Evolutionary conservation across 2,329 filamentous ascomycete genomes (phyloP).

Genomic region (Chaetomium olivaceum): DNA sequence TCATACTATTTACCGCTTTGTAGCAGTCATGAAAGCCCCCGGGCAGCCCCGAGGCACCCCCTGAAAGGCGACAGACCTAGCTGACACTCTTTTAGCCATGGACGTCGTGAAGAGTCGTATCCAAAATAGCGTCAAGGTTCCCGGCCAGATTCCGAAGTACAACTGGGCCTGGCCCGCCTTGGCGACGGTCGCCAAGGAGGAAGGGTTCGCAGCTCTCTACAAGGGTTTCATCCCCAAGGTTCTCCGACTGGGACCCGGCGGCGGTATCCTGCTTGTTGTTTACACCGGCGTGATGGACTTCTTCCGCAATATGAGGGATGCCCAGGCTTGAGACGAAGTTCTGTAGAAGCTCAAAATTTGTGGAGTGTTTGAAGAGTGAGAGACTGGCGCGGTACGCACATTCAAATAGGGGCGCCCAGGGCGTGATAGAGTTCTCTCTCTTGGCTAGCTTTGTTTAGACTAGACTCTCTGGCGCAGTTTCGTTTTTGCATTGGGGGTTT

Average conservation of each 20-base stretch:
- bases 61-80: neutral
- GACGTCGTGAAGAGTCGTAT: slow-evolving; percentile 98
- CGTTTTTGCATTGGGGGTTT: neutral
- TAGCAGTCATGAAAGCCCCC: neutral
- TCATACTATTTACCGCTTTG: neutral
- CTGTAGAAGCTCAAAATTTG: neutral
- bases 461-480: neutral
- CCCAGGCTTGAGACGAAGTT: slow-evolving; percentile 9
- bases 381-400: slow-evolving; percentile 1
- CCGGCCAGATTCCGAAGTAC: slow-evolving; percentile 87
- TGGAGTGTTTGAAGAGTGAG: neutral
- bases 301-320: slow-evolving; percentile 66
- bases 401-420: neutral
- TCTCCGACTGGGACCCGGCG: slow-evolving; percentile 68
- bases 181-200: slow-evolving; percentile 84
- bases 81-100: slow-evolving; percentile 47
- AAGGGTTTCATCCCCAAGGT: slow-evolving; percentile 99
- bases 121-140: slow-evolving; percentile 84
- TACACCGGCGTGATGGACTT: slow-evolving; percentile 92
- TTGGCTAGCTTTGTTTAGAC: slow-evolving; percentile 8
- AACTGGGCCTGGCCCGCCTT: slow-evolving; percentile 96
- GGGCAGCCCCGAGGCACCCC: too few relatives aligned
- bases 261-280: slow-evolving; percentile 75
- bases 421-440: neutral
- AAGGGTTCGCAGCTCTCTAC: slow-evolving; percentile 89